Conservation (phyloP, 495 filamentous ascomycete species). For the Aspergillus homomorphus region DNA sequence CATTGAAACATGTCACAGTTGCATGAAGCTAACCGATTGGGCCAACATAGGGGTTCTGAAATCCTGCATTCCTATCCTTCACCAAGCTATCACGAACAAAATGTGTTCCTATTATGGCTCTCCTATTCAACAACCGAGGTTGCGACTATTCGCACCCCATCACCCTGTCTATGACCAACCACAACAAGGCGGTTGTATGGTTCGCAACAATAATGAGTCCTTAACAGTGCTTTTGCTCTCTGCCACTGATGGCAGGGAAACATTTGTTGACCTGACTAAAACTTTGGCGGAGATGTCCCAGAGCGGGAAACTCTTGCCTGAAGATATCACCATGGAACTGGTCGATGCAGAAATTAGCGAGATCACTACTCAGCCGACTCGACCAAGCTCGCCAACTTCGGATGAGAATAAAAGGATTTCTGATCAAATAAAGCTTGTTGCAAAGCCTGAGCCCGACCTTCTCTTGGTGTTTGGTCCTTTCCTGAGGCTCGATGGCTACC, state of each 20-base stretch:
- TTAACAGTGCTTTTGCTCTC: slow-evolving; percentile 85
- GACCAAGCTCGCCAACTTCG: slow-evolving; percentile 9
- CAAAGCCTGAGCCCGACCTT: slow-evolving; percentile 75
- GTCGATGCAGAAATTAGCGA: slow-evolving; percentile 85
- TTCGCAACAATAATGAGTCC: slow-evolving; percentile 36
- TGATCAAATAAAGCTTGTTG: not conserved
- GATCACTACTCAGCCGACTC: slow-evolving; percentile 43
- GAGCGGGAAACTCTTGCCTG: slow-evolving; percentile 69
- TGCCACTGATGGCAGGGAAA: slow-evolving; percentile 83
- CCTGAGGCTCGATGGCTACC: slow-evolving; percentile 84
- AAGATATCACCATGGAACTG: slow-evolving; percentile 79
- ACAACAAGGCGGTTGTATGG: slow-evolving; percentile 4
- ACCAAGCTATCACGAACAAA: slow-evolving; percentile 67
- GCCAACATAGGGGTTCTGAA: slow-evolving; percentile 70
- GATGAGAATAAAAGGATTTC: not conserved
- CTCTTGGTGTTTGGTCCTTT: slow-evolving; percentile 80
- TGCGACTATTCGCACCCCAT: slow-evolving; percentile 76
- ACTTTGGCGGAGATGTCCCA: slow-evolving; percentile 94
- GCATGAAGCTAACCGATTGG: slow-evolving; percentile 4
- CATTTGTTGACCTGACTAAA: slow-evolving; percentile 91
- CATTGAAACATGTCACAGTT: not conserved
- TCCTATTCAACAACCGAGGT: slow-evolving; percentile 55
- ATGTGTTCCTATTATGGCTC: slow-evolving; percentile 80
- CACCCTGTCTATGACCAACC: slow-evolving; percentile 36
- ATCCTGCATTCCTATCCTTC: slow-evolving; percentile 72